Conservation (phyloP, 1,284 basidiomycete species). For the Cerioporus squamosus region DNA sequence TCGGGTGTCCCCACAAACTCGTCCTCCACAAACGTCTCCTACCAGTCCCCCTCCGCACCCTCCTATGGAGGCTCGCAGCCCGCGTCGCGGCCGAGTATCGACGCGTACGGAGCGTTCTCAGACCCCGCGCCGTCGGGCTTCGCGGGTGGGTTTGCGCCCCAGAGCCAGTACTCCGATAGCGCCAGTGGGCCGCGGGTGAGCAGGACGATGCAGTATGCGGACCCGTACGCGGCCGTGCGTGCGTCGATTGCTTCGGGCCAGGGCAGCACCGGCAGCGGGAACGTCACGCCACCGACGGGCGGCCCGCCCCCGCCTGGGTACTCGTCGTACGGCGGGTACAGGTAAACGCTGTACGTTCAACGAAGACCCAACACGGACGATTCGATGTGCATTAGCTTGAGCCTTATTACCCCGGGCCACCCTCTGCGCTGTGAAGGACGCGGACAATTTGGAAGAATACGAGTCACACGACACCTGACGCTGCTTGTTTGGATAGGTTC, state of each 20-base stretch:
- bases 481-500: constrained; percentile 5
- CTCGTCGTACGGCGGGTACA: constrained; percentile 27
- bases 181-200: constrained; percentile 57
- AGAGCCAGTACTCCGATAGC: constrained; percentile 40
- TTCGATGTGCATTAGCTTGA: constrained; percentile 13
- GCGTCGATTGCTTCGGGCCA: constrained; percentile 40
- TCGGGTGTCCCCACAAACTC: constrained; percentile 26
- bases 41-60: constrained; percentile 37
- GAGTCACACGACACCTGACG: background rate
- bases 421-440: constrained; percentile 15
- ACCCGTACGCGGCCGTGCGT: constrained; percentile 78
- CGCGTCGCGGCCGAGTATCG: constrained; percentile 68
- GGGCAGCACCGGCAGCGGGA: constrained; percentile 5
- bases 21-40: constrained; percentile 21
- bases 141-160: constrained; percentile 26
- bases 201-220: constrained; percentile 87
- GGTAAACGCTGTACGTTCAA: constrained; percentile 2
- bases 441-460: constrained; percentile 7
- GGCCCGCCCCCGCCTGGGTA: constrained; percentile 29
- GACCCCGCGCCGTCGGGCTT: constrained; percentile 80
- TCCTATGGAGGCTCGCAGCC: constrained; percentile 28
- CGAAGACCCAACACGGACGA: background rate
- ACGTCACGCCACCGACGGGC: constrained; percentile 16
- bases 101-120: constrained; percentile 86
- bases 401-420: background rate